These are phyloP conservation scores for Graphilbum sp. DNA, from an alignment of 2,329 filamentous ascomycete species.

Conservation along the genomic window DNA sequence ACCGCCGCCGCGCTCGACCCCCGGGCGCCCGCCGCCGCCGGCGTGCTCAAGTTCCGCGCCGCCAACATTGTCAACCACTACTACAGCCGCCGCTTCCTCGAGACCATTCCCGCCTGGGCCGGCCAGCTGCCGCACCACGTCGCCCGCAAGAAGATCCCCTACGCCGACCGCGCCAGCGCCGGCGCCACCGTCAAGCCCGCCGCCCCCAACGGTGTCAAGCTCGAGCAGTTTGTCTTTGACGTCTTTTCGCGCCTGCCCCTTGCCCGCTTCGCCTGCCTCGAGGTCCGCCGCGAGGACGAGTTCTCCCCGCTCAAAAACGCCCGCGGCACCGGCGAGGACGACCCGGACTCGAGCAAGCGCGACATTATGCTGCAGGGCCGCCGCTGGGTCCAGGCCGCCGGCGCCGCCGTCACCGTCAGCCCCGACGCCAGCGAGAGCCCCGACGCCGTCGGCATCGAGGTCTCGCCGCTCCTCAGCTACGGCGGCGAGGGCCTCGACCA, in stretches of 20 bases:
- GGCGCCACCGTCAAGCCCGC: constrained; percentile 77
- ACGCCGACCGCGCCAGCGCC: constrained; percentile 50
- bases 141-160: constrained; percentile 95
- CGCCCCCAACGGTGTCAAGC: constrained; percentile 95
- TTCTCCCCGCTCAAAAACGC: constrained; percentile 95
- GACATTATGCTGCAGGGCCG: constrained; percentile 85
- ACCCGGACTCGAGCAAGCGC: constrained; percentile 78
- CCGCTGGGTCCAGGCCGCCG: constrained; percentile 69
- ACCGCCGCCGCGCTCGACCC: constrained; percentile 82
- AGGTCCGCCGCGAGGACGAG: constrained; percentile 92
- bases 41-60: constrained; percentile 84
- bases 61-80: constrained; percentile 99
- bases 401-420: constrained; percentile 45
- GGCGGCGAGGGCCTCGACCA: constrained; percentile 46
- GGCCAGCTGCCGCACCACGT: constrained; percentile 87
- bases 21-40: constrained; percentile 53
- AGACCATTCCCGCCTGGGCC: constrained; percentile 75
- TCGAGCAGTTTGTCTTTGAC: constrained; percentile 98
- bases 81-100: constrained; percentile 88
- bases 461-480: constrained; percentile 89
- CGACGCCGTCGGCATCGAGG: constrained; percentile 60
- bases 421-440: constrained; percentile 31
- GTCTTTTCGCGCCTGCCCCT: constrained; percentile 83
- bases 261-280: constrained; percentile 84
- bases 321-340: constrained; percentile 72